Percentiles rank a stretch among this genome's conserved stretches.
Conservation (phyloP, 2,329 filamentous ascomycete species). For the Trichoderma guizhouense region DNA sequence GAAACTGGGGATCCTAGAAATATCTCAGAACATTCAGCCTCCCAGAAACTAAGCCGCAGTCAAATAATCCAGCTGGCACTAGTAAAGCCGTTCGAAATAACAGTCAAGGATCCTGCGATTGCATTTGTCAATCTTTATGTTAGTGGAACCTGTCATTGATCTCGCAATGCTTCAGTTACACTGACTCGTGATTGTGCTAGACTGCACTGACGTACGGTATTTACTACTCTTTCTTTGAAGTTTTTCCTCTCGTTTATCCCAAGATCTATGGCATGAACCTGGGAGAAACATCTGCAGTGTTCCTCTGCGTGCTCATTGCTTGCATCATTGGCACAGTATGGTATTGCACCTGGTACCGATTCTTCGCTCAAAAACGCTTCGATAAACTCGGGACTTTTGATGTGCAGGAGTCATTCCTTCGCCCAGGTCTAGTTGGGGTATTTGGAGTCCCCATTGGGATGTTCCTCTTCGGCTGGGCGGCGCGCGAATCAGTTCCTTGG, state of each 20-base stretch:
- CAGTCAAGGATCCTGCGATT: neutral
- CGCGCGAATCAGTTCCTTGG: neutral
- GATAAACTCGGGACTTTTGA: neutral
- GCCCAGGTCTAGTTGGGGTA: neutral
- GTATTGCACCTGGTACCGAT: neutral
- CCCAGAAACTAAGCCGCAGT: neutral
- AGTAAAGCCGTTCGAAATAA: neutral
- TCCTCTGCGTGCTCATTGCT: neutral
- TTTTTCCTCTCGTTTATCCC: neutral
- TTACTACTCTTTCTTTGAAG: neutral
- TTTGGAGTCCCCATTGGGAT: neutral
- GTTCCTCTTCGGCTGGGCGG: neutral
- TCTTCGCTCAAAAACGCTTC: neutral
- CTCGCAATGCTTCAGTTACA: neutral
- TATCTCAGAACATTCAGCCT: neutral
- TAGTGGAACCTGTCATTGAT: neutral
- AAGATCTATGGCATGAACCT: neutral
- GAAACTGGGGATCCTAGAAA: neutral
- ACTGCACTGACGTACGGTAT: neutral
- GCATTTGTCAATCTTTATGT: neutral
- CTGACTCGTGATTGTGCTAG: neutral
- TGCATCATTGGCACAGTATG: neutral
- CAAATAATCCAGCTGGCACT: neutral
- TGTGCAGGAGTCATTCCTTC: neutral
- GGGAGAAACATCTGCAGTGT: neutral